phyloP scores from a whole-genome alignment of 176 grass and related monocot species.

The Tuctoria greenei region DNA sequence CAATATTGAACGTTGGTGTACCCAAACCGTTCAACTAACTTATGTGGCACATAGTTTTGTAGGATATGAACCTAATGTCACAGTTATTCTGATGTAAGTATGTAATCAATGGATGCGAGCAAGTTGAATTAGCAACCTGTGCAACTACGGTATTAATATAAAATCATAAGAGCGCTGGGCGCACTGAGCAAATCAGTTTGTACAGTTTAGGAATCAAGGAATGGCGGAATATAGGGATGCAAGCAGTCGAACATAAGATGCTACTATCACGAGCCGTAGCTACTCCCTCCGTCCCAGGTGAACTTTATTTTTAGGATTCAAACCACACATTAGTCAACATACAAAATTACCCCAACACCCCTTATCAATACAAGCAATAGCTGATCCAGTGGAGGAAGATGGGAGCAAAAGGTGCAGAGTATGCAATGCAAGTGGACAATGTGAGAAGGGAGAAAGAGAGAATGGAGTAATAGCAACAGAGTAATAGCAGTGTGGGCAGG shows the following conservation, averaged over 20 bases:
- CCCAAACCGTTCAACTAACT: slow-evolving; percentile 1
- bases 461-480: too few species aligned
- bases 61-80: neutral
- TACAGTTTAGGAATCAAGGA: neutral
- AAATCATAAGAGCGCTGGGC: neutral
- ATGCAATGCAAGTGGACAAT: too few species aligned
- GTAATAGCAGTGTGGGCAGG: too few species aligned
- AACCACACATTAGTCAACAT: too few species aligned
- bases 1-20: neutral
- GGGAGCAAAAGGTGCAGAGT: too few species aligned
- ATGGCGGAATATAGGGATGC: neutral
- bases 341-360: too few species aligned
- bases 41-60: neutral
- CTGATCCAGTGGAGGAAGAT: too few species aligned
- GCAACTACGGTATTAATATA: too few species aligned
- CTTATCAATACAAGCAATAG: too few species aligned
- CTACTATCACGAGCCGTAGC: neutral
- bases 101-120: neutral
- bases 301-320: too few species aligned
- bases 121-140: neutral
- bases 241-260: slow-evolving; percentile 2
- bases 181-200: neutral
- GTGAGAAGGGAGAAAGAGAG: too few species aligned
- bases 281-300: too few species aligned
- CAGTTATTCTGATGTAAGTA: slow-evolving; percentile 10